Evolutionary conservation across 495 filamentous ascomycete species (phyloP).

Genomic region (Hypomontagnella submonticulosa): DNA sequence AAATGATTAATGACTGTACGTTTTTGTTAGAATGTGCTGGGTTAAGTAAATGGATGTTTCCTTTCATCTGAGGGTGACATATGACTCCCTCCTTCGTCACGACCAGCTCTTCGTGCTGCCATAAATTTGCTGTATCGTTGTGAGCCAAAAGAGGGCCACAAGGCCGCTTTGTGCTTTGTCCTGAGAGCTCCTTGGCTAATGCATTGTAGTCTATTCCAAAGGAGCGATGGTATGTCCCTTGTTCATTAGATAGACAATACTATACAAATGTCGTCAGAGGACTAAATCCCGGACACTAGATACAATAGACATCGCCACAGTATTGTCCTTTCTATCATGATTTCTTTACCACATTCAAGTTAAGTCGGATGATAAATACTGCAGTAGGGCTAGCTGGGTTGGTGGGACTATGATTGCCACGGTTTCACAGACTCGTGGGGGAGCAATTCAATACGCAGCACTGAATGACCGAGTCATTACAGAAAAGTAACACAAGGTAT

Average conservation of each 20-base stretch:
- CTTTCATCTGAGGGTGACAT: conserved; percentile 22
- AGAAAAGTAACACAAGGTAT: no score
- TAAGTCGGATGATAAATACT: no score
- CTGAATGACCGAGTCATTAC: no score
- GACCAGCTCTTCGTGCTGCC: background rate
- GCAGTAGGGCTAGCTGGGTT: no score
- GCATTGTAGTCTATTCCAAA: conserved; percentile 34
- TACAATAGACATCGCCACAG: no score
- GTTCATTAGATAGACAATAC: conserved; percentile 1
- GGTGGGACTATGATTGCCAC: no score
- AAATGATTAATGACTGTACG: conserved; percentile 24
- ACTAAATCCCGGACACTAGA: no score
- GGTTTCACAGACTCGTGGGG: no score
- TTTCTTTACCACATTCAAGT: no score
- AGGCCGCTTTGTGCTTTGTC: conserved; percentile 24
- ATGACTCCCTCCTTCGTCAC: conserved; percentile 29
- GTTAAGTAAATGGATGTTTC: conserved; percentile 7
- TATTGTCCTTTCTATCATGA: no score
- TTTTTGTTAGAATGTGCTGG: conserved; percentile 21
- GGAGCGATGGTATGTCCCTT: background rate
- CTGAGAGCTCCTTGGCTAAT: conserved; percentile 1
- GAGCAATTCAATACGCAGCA: no score
- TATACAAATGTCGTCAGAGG: no score
- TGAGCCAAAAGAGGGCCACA: conserved; percentile 17
- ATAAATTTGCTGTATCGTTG: conserved; percentile 23